Conservation (phyloP, 805 yeast species). For the Teunomyces lycoperdinae region DNA sequence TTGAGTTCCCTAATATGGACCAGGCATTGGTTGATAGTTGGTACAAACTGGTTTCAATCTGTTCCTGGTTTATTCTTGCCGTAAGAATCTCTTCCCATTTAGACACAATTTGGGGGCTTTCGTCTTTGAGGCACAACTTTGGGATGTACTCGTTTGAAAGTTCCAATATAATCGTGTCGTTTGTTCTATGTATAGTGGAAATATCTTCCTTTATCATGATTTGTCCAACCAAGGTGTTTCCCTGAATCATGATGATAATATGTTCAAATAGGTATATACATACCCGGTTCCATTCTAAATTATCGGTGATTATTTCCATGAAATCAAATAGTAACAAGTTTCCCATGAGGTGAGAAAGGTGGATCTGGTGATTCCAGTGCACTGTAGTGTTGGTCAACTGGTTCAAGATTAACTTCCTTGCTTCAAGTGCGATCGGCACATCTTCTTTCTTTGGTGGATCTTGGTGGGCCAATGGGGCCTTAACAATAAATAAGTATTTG, state of each 20-base stretch:
- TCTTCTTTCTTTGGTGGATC: neutral
- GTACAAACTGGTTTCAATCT: conserved; percentile 20
- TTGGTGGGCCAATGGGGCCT: conserved; percentile 18
- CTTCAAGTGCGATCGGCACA: neutral
- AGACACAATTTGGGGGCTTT: conserved; percentile 26
- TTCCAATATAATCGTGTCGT: conserved; percentile 28
- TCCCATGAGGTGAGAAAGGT: conserved; percentile 14
- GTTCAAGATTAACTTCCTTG: neutral
- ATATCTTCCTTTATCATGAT: conserved; percentile 37
- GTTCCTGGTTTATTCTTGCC: conserved; percentile 3
- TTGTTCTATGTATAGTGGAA: conserved; percentile 21
- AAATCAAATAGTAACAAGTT: conserved; percentile 39
- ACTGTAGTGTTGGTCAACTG: neutral
- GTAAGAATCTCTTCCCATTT: conserved; percentile 42
- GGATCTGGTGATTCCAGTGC: conserved; percentile 8
- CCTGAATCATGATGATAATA: conserved; percentile 24
- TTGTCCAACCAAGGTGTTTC: conserved; percentile 36
- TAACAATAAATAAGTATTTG: conserved; percentile 18
- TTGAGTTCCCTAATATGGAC: conserved; percentile 33
- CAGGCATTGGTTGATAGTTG: conserved; percentile 54
- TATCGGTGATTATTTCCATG: conserved; percentile 42
- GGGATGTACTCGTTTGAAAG: conserved; percentile 43
- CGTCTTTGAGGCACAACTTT: conserved; percentile 37
- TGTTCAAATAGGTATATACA: conserved; percentile 32
- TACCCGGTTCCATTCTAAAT: conserved; percentile 39